These are phyloP conservation scores for Atalantia buxifolia DNA, from an alignment of 345 rosid genomes.

Conservation along the genomic window DNA sequence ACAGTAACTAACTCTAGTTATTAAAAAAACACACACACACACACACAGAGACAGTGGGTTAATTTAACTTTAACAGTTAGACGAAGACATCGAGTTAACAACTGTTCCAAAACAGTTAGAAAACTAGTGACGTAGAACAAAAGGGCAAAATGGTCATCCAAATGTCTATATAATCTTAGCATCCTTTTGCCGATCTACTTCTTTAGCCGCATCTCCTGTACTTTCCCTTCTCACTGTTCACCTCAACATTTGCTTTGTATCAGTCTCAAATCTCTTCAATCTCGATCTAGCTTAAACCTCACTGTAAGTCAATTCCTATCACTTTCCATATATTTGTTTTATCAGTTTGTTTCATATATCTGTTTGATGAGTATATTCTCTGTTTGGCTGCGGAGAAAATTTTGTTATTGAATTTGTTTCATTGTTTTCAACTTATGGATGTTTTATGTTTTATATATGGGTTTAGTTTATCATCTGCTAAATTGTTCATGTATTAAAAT, in stretches of 20 bases:
- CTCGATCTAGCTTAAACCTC: not conserved
- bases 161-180: not conserved
- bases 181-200: not conserved
- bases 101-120: not conserved
- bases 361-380: not conserved
- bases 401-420: not conserved
- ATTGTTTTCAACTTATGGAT: not conserved
- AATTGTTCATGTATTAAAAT: too few species aligned
- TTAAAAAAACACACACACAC: too few species aligned
- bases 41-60: not conserved
- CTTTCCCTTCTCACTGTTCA: not conserved
- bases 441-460: too few species aligned
- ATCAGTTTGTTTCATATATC: not conserved
- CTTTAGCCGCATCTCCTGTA: not conserved
- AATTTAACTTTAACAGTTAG: not conserved
- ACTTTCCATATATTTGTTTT: not conserved
- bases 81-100: not conserved
- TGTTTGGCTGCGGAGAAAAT: not conserved
- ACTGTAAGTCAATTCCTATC: not conserved
- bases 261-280: not conserved
- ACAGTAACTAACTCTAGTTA: too few species aligned
- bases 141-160: conserved; percentile 1
- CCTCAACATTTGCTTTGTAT: not conserved
- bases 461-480: too few species aligned
- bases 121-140: not conserved